Evolutionary conservation across 2,329 filamentous ascomycete species (phyloP).

Genomic region (Cercospora beticola): DNA sequence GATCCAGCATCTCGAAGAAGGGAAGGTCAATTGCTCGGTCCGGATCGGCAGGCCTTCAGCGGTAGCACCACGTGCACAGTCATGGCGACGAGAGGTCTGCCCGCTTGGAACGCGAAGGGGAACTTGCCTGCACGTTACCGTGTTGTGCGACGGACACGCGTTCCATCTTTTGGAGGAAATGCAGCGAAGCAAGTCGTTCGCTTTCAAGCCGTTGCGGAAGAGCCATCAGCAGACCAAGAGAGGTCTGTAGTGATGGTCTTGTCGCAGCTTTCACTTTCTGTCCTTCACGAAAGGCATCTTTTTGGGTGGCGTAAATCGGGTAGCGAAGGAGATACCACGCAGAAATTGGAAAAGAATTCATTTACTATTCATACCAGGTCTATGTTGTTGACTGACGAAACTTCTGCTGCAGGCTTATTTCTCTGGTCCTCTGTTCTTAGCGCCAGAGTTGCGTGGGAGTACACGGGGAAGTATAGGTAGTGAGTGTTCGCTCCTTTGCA

Average conservation of each 20-base stretch:
- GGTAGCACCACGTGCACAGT: neutral
- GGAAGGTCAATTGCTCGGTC: neutral
- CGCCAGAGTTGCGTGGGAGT: neutral
- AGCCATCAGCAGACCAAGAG: neutral
- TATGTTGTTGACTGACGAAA: neutral
- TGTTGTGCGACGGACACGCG: neutral
- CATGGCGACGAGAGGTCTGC: neutral
- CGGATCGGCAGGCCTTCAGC: neutral
- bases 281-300: neutral
- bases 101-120: neutral
- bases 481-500: neutral
- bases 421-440: neutral
- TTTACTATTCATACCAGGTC: neutral
- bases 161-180: neutral
- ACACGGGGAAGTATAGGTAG: too few species aligned
- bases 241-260: neutral
- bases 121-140: neutral
- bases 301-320: neutral
- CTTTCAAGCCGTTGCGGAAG: neutral
- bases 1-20: neutral
- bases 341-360: neutral
- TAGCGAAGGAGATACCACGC: neutral
- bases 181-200: neutral
- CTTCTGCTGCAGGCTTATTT: neutral
- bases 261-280: neutral